Percentiles rank a stretch among this genome's conserved stretches.
Evolutionary conservation across 192 early-diverging fungal genomes (phyloP).

Genomic region (Coemansia sp.): DNA sequence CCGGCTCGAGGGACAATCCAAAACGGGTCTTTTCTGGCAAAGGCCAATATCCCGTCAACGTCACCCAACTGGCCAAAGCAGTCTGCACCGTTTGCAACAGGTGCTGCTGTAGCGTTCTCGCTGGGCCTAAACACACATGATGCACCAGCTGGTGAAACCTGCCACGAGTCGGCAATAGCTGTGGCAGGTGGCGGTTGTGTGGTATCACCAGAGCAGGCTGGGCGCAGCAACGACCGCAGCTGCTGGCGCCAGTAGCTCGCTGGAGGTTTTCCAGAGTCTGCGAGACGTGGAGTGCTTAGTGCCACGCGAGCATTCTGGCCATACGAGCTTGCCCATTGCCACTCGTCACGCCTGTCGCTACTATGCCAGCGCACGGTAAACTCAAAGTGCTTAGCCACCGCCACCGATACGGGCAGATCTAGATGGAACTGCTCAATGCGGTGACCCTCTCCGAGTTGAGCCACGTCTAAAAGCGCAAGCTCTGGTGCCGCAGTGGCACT

Average conservation of each 20-base stretch:
- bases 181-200: neutral
- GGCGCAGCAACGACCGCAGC: conserved; percentile 15
- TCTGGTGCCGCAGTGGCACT: neutral
- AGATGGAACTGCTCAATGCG: conserved; percentile 26
- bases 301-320: conserved; percentile 36
- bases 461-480: conserved; percentile 19
- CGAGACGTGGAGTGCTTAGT: conserved; percentile 5
- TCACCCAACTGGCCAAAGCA: conserved; percentile 21
- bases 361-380: conserved; percentile 45
- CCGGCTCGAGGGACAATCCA: conserved; percentile 36
- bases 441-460: conserved; percentile 6
- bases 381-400: conserved; percentile 23
- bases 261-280: neutral
- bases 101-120: neutral
- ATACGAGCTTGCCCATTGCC: conserved; percentile 32
- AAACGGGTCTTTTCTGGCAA: conserved; percentile 37
- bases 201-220: neutral
- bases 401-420: conserved; percentile 4
- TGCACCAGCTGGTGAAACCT: conserved; percentile 12
- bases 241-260: conserved; percentile 30
- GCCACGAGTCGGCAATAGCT: conserved; percentile 35
- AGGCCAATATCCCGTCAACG: conserved; percentile 28
- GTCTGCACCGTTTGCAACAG: neutral
- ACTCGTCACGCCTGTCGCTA: neutral
- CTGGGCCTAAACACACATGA: conserved; percentile 29